These are phyloP conservation scores for Stagonosporopsis chrysanthemi DNA, from an alignment of 2,329 filamentous ascomycete species.

Conservation along the genomic window DNA sequence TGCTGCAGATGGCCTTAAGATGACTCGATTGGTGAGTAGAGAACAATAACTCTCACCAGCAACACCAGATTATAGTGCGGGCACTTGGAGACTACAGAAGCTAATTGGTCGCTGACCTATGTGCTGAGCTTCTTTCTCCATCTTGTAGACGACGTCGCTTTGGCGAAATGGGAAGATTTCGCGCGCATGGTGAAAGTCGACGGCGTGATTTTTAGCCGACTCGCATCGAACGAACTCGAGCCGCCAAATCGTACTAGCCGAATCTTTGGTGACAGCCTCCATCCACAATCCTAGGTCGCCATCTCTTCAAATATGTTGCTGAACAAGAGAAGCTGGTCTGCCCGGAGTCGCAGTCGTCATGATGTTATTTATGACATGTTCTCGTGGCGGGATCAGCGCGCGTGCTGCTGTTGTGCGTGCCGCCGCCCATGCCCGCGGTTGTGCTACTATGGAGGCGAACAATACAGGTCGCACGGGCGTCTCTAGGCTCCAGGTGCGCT, in stretches of 20 bases:
- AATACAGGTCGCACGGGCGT: conserved; percentile 3
- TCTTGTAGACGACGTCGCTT: background rate
- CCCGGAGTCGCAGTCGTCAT: background rate
- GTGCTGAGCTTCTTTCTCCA: background rate
- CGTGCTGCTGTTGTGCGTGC: background rate
- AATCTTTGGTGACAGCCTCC: background rate
- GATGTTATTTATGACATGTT: background rate
- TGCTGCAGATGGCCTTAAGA: background rate
- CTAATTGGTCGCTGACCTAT: no score
- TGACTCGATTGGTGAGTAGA: background rate
- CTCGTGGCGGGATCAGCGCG: background rate
- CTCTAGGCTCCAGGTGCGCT: background rate
- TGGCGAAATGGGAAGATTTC: background rate
- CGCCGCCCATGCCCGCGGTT: background rate
- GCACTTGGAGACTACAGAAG: no score
- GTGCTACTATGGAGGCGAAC: background rate
- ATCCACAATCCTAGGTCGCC: background rate
- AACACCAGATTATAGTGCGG: no score
- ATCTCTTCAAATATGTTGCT: background rate
- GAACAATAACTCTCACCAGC: no score
- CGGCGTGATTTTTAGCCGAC: background rate
- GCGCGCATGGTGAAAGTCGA: background rate
- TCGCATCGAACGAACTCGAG: background rate
- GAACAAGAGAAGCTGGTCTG: background rate
- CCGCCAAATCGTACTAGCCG: conserved; percentile 6